Evolutionary conservation across 2,329 filamentous ascomycete genomes (phyloP), one percentile per base, ranked within the genome.

Genomic region (Colletotrichum tropicicola): DNA sequence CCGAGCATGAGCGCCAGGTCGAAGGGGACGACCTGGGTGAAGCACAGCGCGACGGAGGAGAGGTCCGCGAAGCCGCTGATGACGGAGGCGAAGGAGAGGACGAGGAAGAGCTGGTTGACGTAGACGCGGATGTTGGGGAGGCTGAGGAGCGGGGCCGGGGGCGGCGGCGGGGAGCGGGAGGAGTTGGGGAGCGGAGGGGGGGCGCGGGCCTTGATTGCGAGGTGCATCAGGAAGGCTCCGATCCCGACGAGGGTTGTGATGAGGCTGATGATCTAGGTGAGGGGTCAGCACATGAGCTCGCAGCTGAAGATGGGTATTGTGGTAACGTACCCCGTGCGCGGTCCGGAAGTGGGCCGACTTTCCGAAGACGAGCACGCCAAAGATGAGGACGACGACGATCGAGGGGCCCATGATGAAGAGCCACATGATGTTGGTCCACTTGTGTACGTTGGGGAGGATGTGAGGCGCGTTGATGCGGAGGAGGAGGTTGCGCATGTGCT

Each of bases 241-340:
- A 75, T 37, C 12, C 71, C 71, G 25, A 72, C 15, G 10, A 77
- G n/a, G 1, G 69, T 58, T 4, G 71, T 72, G 9, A 75, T 41
- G 8, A 75, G 66, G 19, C 73, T 70, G 25, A 77, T 58, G 15
- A 76, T 66, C 74, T 77, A 47, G 13, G n/a, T 3, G 9, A 6
- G 17, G 1, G 6, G 47, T 55, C 9, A 63, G 60, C 13, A n/a
- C 6, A 44, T 2, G 13, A 2, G 2, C 6, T 6, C 6, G 4
- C 0, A 6, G 8, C 4, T 9, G 12, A 35, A 9, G 10, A 35
- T 6, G 19, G 12, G 10, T 17, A 8, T 10, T 17, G 9, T 27
- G n/a, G n/a, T n/a, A n/a, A 69, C 73, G 66, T 70, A 77, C 73
- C 0, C 70, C 73, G 23, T 78, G 75, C 3, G 70, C 63, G 4